Percentiles rank a stretch among this genome's conserved stretches.
Evolutionary conservation across 768 basidiomycete species (phyloP).

Genomic region (Mrakia gelida): DNA sequence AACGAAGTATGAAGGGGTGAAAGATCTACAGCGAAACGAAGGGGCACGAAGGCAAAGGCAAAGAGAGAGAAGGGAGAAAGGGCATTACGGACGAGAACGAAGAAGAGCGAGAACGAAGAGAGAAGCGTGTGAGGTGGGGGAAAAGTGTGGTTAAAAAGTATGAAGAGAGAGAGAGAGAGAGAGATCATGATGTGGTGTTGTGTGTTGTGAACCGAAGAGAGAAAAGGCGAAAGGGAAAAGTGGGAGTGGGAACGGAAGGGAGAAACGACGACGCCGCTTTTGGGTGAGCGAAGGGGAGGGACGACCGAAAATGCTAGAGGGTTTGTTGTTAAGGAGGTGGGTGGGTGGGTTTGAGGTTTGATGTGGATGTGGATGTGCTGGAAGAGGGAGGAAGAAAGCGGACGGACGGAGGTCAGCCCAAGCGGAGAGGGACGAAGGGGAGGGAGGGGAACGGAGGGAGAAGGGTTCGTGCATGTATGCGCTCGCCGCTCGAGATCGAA

Average conservation of each 20-base stretch:
- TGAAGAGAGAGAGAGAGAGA: background rate
- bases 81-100: too few species aligned
- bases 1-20: background rate
- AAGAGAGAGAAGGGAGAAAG: background rate
- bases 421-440: background rate
- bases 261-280: background rate
- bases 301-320: background rate
- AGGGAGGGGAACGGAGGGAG: background rate
- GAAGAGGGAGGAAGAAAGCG: background rate
- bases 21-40: background rate
- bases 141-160: too few species aligned
- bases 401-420: too few species aligned
- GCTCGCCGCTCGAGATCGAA: background rate
- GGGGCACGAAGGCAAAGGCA: background rate
- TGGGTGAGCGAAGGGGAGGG: background rate
- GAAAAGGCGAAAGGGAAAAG: background rate
- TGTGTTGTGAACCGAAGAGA: background rate
- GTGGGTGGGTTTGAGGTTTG: too few species aligned
- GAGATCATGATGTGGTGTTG: background rate
- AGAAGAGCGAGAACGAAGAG: background rate
- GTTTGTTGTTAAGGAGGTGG: background rate
- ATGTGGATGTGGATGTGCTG: background rate
- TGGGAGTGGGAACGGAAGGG: background rate
- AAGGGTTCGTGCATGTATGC: slow-evolving; percentile 4
- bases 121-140: background rate